Evolutionary conservation across 2,329 filamentous ascomycete genomes (phyloP), one percentile per base, ranked within the genome.

Genomic region (Xylariales sp.): DNA sequence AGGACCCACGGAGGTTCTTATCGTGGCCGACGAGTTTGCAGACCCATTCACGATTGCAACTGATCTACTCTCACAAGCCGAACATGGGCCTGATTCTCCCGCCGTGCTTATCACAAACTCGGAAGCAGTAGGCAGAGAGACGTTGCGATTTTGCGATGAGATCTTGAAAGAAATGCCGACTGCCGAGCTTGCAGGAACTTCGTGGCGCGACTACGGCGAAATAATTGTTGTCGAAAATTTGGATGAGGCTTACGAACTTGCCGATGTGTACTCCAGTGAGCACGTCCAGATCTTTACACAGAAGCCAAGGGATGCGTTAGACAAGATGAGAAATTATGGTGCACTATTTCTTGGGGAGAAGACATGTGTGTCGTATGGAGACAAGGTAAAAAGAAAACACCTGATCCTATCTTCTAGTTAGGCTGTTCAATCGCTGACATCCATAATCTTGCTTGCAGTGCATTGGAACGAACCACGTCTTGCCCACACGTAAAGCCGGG

Each of bases 381-480:
- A 76, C 44, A 75, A 75, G 62, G 66, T 65, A 44, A 33, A 51
- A 30, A 13, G n/a, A n/a, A n/a, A n/a, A n/a, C n/a, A n/a, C n/a
- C n/a, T n/a, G n/a, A n/a, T n/a, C n/a, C n/a, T n/a, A n/a, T n/a
- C n/a, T n/a, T n/a, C n/a, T n/a, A n/a, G n/a, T n/a, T n/a, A n/a
- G n/a, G n/a, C n/a, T n/a, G n/a, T n/a, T n/a, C n/a, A n/a, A n/a
- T n/a, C n/a, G n/a, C n/a, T n/a, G n/a, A n/a, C n/a, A n/a, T n/a
- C n/a, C n/a, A n/a, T n/a, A n/a, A n/a, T n/a, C n/a, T n/a, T n/a
- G n/a, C n/a, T n/a, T n/a, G 34, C 17, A 71, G 66, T 68, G 66
- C 24, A 76, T 76, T 41, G 72, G 71, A 2, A 76, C 72, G 3
- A 76, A 75, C 47, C 72, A 75, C 46, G 71, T 76, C 3, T 57